A percentile compares a stretch with the other conserved stretches of the same genome.
phyloP scores from a whole-genome alignment of 345 rosid species.

The Stellera chamaejasme region DNA sequence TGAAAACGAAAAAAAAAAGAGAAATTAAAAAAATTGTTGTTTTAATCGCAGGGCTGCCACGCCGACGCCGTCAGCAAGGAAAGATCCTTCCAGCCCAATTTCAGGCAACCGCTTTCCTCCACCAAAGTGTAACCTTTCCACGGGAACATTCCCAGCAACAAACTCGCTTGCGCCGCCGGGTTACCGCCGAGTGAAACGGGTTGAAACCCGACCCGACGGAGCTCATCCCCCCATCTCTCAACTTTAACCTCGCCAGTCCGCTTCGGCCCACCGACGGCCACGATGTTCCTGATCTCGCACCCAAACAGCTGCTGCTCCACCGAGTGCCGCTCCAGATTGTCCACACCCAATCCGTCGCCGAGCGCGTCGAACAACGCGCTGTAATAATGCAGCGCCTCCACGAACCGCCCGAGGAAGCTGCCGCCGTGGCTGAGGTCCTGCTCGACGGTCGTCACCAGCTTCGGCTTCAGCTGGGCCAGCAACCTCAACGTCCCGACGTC shows the following conservation, averaged over 20 bases:
- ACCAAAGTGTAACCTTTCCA: slow-evolving; percentile 91
- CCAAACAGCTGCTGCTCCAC: slow-evolving; percentile 93
- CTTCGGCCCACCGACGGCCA: slow-evolving; percentile 73
- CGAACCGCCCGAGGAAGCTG: slow-evolving; percentile 72
- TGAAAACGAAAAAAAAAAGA: not conserved
- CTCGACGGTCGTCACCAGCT: slow-evolving; percentile 72
- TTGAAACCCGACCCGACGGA: slow-evolving; percentile 56
- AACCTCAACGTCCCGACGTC: slow-evolving; percentile 51
- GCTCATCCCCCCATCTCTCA: slow-evolving; percentile 76
- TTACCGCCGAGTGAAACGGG: slow-evolving; percentile 75
- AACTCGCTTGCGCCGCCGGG: slow-evolving; percentile 85
- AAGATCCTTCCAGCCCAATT: slow-evolving; percentile 94
- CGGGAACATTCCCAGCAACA: slow-evolving; percentile 84
- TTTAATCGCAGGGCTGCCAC: slow-evolving; percentile 67
- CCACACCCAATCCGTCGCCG: slow-evolving; percentile 60
- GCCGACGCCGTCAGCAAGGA: slow-evolving; percentile 89
- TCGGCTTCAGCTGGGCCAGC: slow-evolving; percentile 53
- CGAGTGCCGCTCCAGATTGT: slow-evolving; percentile 67
- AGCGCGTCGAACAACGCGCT: slow-evolving; percentile 96
- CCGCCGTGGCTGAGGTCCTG: slow-evolving; percentile 78
- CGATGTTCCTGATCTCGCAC: slow-evolving; percentile 74
- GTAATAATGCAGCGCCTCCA: slow-evolving; percentile 90
- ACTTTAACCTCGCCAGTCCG: slow-evolving; percentile 67
- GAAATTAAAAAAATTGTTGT: not conserved
- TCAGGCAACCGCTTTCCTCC: slow-evolving; percentile 70